These are phyloP conservation scores for Vitis labrusca DNA, from an alignment of 164 flowering plant species.

Conservation along the genomic window DNA sequence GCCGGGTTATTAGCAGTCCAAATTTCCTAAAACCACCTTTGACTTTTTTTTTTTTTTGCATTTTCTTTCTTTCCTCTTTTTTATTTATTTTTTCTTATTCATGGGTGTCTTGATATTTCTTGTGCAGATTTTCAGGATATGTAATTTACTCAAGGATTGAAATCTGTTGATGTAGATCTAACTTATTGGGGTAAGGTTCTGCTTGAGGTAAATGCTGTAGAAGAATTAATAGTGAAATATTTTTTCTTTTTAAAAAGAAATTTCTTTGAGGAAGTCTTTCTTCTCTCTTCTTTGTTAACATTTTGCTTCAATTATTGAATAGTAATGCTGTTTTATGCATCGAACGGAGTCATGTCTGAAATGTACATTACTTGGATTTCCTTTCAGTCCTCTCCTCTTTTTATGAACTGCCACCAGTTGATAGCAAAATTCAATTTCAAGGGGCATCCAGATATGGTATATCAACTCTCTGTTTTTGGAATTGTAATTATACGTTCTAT, in stretches of 20 bases:
- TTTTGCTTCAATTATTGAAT: background rate
- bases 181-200: constrained; percentile 19
- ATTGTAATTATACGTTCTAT: too few species aligned
- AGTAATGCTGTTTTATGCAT: background rate
- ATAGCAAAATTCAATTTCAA: too few species aligned
- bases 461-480: too few species aligned
- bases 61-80: background rate
- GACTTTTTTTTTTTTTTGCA: too few species aligned
- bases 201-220: constrained; percentile 19
- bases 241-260: background rate
- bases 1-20: background rate
- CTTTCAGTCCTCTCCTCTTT: too few species aligned
- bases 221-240: constrained; percentile 7
- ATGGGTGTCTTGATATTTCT: background rate
- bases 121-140: constrained; percentile 24
- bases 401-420: too few species aligned
- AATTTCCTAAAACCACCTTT: too few species aligned
- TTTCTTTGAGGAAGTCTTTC: background rate
- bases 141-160: constrained; percentile 24
- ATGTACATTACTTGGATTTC: too few species aligned
- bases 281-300: background rate
- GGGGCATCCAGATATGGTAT: too few species aligned
- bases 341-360: background rate
- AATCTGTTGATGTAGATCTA: constrained; percentile 26
- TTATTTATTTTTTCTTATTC: constrained; percentile 5